A percentile compares a stretch with the other conserved stretches of the same genome.
Conservation (phyloP, 2,329 filamentous ascomycete species). For the Aspergillus calidoustus region DNA sequence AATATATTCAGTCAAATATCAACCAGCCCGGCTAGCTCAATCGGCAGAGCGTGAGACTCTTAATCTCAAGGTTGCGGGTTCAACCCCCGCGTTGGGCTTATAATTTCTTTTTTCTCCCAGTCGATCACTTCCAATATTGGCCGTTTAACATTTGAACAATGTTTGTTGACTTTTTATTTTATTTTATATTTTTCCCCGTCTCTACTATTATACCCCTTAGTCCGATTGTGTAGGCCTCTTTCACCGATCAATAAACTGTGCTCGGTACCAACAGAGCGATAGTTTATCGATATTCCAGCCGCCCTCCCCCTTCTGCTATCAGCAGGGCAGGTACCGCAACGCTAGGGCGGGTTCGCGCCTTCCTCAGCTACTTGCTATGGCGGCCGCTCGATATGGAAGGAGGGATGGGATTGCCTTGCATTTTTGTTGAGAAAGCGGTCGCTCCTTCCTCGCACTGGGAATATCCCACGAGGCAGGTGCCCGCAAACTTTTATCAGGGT, state of each 20-base stretch:
- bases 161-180: not conserved
- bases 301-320: not conserved
- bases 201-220: too few species aligned
- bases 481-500: not conserved
- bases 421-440: not conserved
- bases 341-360: not conserved
- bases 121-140: not conserved
- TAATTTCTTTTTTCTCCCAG: not conserved
- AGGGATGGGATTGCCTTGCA: not conserved
- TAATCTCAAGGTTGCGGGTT: constrained; percentile 51
- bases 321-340: not conserved
- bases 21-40: constrained; percentile 55
- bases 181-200: too few species aligned
- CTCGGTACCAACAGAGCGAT: too few species aligned
- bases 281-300: too few species aligned
- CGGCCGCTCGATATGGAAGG: not conserved
- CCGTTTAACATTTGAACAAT: not conserved
- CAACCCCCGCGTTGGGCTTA: constrained; percentile 48
- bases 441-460: not conserved
- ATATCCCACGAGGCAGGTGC: not conserved
- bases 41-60: constrained; percentile 57
- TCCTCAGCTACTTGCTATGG: too few species aligned
- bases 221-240: not conserved
- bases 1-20: not conserved
- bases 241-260: not conserved